phyloP scores from a whole-genome alignment of 495 filamentous ascomycete genomes.

The Hypoxylon perforatum region DNA sequence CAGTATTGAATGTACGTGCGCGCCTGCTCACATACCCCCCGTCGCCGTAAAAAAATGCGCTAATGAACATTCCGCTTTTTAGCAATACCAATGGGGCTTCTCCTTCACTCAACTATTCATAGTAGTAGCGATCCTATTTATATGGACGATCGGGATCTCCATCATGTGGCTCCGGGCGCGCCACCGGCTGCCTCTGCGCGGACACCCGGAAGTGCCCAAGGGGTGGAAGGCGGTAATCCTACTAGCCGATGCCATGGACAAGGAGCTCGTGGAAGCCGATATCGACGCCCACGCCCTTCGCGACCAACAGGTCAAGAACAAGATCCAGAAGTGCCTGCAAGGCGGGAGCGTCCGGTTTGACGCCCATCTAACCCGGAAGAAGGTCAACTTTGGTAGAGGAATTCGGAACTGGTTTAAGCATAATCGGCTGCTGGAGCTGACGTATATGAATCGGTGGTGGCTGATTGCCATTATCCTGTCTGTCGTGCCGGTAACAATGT shows the following conservation, averaged over 20 bases:
- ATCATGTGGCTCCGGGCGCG: constrained; percentile 21
- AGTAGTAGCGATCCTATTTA: neutral
- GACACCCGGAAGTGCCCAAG: constrained; percentile 18
- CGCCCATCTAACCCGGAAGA: neutral
- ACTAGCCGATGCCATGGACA: constrained; percentile 12
- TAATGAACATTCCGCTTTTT: neutral
- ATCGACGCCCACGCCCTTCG: constrained; percentile 12
- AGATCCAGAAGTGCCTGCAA: constrained; percentile 10
- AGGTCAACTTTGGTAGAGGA: neutral
- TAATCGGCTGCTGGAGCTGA: no score
- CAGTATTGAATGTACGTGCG: constrained; percentile 14
- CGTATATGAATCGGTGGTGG: neutral
- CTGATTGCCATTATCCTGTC: neutral
- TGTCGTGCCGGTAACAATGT: neutral
- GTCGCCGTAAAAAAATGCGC: neutral
- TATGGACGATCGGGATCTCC: constrained; percentile 32
- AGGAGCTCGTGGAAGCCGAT: constrained; percentile 8
- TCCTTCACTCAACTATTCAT: constrained; percentile 27
- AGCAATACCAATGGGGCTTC: constrained; percentile 33
- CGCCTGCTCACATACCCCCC: neutral
- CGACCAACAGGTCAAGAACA: constrained; percentile 11
- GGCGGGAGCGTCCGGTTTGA: constrained; percentile 21
- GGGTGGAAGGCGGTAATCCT: constrained; percentile 24
- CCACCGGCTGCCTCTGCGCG: constrained; percentile 12
- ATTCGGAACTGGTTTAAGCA: no score